Conservation (phyloP, 2,329 filamentous ascomycete species). For the Phaeoacremonium minimum region DNA sequence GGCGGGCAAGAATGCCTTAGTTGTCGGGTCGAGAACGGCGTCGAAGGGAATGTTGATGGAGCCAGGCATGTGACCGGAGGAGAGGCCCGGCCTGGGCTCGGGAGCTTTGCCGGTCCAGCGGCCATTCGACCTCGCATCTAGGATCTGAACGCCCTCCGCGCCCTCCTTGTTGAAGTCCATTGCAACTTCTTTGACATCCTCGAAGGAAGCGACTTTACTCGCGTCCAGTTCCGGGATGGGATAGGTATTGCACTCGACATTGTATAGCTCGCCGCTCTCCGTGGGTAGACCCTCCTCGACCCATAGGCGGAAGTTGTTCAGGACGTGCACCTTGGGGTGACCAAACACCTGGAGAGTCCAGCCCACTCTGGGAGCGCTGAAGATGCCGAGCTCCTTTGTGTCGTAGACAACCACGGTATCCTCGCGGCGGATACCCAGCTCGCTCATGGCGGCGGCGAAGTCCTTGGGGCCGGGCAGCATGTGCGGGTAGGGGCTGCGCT, state of each 20-base stretch:
- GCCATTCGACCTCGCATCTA: slow-evolving; percentile 79
- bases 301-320: slow-evolving; percentile 97
- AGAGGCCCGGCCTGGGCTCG: slow-evolving; percentile 80
- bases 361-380: slow-evolving; percentile 86
- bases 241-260: slow-evolving; percentile 60
- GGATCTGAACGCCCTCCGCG: slow-evolving; percentile 75
- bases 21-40: slow-evolving; percentile 74
- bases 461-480: slow-evolving; percentile 83
- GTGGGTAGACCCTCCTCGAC: slow-evolving; percentile 76
- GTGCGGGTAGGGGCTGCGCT: slow-evolving; percentile 84
- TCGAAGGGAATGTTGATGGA: slow-evolving; percentile 79
- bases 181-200: slow-evolving; percentile 75
- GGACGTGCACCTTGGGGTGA: slow-evolving; percentile 78
- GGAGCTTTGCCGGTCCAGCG: slow-evolving; percentile 79
- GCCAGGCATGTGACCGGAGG: slow-evolving; percentile 88
- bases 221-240: slow-evolving; percentile 57
- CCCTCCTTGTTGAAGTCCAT: slow-evolving; percentile 77
- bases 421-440: slow-evolving; percentile 79
- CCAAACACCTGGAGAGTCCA: slow-evolving; percentile 94
- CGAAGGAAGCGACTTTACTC: slow-evolving; percentile 71
- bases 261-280: slow-evolving; percentile 73
- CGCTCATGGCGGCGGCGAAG: slow-evolving; percentile 85
- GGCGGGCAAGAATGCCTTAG: slow-evolving; percentile 72
- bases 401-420: slow-evolving; percentile 95
- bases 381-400: slow-evolving; percentile 83